These are phyloP conservation scores for Tulasnella calospora DNA, from an alignment of 768 basidiomycete genomes.

Conservation along the genomic window DNA sequence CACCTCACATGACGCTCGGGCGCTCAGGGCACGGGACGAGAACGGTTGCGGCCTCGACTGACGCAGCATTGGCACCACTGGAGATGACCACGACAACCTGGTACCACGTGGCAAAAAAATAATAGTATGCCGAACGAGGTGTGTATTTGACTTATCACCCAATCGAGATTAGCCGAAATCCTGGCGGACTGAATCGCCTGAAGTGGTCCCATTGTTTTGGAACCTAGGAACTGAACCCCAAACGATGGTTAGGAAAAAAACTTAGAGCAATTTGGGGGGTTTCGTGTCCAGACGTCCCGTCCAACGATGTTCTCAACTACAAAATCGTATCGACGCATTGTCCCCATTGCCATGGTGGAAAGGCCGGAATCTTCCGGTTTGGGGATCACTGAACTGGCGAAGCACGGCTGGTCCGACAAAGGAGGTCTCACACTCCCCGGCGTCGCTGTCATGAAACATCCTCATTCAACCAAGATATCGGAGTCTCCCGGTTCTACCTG, in stretches of 20 bases:
- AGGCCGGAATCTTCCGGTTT: background rate
- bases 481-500: conserved; percentile 7
- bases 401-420: background rate
- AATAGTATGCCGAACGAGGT: conserved; percentile 62
- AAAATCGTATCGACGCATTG: conserved; percentile 21
- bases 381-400: background rate
- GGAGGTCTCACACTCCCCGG: background rate
- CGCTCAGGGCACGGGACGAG: too few species aligned
- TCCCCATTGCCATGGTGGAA: conserved; percentile 29
- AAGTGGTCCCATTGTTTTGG: conserved; percentile 52
- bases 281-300: background rate
- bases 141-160: conserved; percentile 29
- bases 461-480: conserved; percentile 20
- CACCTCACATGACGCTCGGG: too few species aligned
- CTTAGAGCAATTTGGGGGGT: conserved; percentile 36
- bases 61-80: too few species aligned
- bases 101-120: too few species aligned
- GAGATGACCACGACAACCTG: too few species aligned
- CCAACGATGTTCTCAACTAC: conserved; percentile 29
- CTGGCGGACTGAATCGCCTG: background rate
- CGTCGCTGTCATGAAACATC: conserved; percentile 25
- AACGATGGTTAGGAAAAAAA: too few species aligned
- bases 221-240: conserved; percentile 55
- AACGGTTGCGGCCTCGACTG: too few species aligned
- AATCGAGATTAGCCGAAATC: conserved; percentile 1